Percentiles rank a stretch among this genome's conserved stretches.
Evolutionary conservation across 2,329 filamentous ascomycete genomes (phyloP).

Genomic region (Madurella mycetomatis): DNA sequence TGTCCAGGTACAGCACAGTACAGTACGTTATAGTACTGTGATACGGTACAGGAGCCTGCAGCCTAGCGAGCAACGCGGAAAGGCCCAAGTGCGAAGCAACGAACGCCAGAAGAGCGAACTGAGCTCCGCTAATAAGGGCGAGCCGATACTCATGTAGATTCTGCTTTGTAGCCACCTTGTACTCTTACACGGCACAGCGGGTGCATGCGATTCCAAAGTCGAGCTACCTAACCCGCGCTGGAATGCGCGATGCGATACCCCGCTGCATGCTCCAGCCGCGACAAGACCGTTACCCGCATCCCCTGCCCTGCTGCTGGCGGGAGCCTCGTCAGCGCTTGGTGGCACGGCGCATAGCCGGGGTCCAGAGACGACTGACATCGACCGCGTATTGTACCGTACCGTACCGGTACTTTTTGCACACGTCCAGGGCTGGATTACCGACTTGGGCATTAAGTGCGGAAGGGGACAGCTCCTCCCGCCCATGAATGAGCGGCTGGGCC

Average conservation of each 20-base stretch:
- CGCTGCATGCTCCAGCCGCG: conserved; percentile 2
- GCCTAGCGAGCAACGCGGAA: no score
- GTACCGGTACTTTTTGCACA: conserved; percentile 17
- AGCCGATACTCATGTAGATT: neutral
- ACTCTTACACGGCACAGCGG: neutral
- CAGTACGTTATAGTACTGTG: no score
- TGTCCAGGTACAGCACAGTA: no score
- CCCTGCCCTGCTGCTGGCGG: conserved; percentile 22
- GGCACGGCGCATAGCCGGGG: conserved; percentile 30
- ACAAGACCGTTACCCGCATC: conserved; percentile 8
- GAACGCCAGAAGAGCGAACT: no score
- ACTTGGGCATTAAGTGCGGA: conserved; percentile 17
- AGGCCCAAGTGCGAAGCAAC: no score
- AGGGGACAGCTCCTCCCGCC: conserved; percentile 18
- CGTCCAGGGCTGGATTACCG: conserved; percentile 7
- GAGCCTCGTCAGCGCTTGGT: conserved; percentile 26
- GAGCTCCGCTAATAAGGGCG: no score
- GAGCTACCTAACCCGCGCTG: conserved; percentile 4
- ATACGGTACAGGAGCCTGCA: no score
- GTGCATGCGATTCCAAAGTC: neutral
- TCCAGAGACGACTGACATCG: conserved; percentile 6
- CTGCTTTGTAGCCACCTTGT: neutral
- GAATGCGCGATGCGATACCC: conserved; percentile 9
- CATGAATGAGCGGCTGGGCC: conserved; percentile 21
- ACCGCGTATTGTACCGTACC: conserved; percentile 21